Percentiles rank a stretch among this genome's conserved stretches.
phyloP scores from a whole-genome alignment of 2,329 filamentous ascomycete genomes.

The Xylaria sp. region DNA sequence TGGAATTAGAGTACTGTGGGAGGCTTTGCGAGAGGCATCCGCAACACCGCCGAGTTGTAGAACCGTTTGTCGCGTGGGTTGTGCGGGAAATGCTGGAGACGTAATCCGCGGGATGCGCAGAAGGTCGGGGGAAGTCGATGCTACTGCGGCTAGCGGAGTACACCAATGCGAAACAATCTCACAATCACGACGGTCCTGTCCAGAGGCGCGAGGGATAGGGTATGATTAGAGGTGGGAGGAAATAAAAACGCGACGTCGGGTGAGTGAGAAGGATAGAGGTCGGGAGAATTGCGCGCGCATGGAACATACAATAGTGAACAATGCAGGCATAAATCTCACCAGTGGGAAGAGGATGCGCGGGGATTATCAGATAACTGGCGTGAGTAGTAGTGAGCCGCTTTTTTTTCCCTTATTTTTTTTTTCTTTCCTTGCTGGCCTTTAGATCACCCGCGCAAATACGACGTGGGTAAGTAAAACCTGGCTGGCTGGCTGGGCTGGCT shows the following conservation, averaged over 20 bases:
- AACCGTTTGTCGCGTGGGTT: background rate
- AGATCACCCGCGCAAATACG: constrained; percentile 29
- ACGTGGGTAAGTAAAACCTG: constrained; percentile 19
- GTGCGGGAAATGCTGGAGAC: background rate
- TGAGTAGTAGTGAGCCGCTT: constrained; percentile 24
- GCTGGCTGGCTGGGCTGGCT: constrained; percentile 15
- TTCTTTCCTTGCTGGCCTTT: constrained; percentile 14
- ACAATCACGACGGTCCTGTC: background rate
- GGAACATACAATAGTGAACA: constrained; percentile 8
- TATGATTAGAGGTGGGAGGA: constrained; percentile 1
- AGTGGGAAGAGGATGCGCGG: constrained; percentile 25
- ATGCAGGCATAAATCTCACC: constrained; percentile 18
- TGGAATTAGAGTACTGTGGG: background rate
- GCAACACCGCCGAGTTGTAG: background rate
- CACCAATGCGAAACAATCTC: constrained; percentile 1
- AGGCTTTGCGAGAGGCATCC: constrained; percentile 7
- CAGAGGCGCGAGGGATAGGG: background rate
- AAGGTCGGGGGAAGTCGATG: background rate
- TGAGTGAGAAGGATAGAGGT: constrained; percentile 19
- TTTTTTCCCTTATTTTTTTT: constrained; percentile 19
- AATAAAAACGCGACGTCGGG: constrained; percentile 16
- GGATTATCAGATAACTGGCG: constrained; percentile 27
- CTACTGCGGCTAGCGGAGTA: background rate
- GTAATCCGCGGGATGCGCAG: constrained; percentile 5
- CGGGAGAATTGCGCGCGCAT: constrained; percentile 12